phyloP scores from a whole-genome alignment of 768 basidiomycete species.

The Leucocoprinus leucothites region DNA sequence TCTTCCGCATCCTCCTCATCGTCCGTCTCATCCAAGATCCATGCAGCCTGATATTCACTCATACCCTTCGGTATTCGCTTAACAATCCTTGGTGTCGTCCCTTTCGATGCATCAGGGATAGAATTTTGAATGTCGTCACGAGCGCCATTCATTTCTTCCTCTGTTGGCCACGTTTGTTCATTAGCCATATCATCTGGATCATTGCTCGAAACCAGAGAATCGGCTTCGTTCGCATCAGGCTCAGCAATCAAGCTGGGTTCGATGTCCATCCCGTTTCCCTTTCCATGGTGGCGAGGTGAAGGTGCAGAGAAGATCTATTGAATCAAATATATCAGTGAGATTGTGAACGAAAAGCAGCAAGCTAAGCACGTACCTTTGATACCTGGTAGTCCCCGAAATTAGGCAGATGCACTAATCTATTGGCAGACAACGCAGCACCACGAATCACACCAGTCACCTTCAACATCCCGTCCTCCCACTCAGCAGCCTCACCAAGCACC shows the following conservation, averaged over 20 bases:
- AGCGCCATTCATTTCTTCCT: constrained; percentile 80
- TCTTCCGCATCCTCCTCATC: constrained; percentile 51
- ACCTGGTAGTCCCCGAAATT: constrained; percentile 88
- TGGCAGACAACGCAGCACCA: constrained; percentile 74
- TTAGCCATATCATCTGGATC: constrained; percentile 87
- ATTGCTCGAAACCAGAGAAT: constrained; percentile 85
- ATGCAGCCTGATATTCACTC: constrained; percentile 95
- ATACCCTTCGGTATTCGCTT: constrained; percentile 90
- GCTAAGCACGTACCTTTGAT: constrained; percentile 49
- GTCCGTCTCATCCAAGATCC: constrained; percentile 86
- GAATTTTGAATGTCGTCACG: constrained; percentile 24
- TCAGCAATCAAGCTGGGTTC: constrained; percentile 66
- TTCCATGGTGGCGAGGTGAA: constrained; percentile 35
- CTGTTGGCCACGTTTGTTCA: constrained; percentile 98
- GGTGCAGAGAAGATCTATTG: constrained; percentile 70
- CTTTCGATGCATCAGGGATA: constrained; percentile 62
- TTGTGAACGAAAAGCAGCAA: not conserved
- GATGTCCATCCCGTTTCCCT: constrained; percentile 55
- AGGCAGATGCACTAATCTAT: constrained; percentile 85
- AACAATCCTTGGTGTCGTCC: constrained; percentile 79
- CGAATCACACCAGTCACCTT: constrained; percentile 82
- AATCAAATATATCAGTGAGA: not conserved
- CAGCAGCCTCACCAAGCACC: constrained; percentile 61
- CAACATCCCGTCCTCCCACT: constrained; percentile 61
- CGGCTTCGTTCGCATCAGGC: constrained; percentile 61